A percentile compares a stretch with the other conserved stretches of the same genome.
Conservation (phyloP, 2,329 filamentous ascomycete species). For the Penicillium expansum region DNA sequence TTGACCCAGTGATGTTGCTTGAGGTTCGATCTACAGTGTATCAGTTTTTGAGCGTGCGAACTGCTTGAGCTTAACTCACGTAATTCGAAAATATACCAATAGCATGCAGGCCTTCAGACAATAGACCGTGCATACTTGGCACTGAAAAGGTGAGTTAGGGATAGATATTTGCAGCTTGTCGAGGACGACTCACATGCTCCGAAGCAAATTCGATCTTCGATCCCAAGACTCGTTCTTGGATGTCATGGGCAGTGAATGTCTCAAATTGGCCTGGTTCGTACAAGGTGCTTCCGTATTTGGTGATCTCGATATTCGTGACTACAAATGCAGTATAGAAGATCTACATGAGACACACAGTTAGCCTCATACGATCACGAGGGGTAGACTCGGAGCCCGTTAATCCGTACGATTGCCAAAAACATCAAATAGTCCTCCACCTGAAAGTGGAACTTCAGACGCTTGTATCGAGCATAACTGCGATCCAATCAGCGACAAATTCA, state of each 20-base stretch:
- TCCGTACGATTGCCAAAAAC: background rate
- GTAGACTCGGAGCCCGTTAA: background rate
- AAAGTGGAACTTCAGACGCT: background rate
- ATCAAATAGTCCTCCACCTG: background rate
- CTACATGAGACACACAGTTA: background rate
- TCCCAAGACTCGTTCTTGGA: background rate
- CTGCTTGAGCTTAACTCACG: background rate
- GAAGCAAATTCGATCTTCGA: background rate
- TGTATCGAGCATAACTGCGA: background rate
- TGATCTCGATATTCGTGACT: background rate
- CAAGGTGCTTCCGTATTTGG: background rate
- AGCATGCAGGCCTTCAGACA: background rate
- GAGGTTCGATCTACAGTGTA: background rate
- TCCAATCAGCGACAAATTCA: background rate
- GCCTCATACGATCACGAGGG: background rate
- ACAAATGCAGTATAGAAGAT: background rate
- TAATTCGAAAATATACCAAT: background rate
- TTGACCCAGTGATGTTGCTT: background rate
- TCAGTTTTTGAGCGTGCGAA: background rate
- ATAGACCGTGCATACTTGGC: background rate
- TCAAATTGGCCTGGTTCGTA: background rate
- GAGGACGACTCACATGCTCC: background rate
- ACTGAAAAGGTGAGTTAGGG: background rate
- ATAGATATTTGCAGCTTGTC: background rate
- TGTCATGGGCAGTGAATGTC: background rate